phyloP scores from a whole-genome alignment of 371 early-diverging fungal genomes.

The Rhizomucor pusillus region DNA sequence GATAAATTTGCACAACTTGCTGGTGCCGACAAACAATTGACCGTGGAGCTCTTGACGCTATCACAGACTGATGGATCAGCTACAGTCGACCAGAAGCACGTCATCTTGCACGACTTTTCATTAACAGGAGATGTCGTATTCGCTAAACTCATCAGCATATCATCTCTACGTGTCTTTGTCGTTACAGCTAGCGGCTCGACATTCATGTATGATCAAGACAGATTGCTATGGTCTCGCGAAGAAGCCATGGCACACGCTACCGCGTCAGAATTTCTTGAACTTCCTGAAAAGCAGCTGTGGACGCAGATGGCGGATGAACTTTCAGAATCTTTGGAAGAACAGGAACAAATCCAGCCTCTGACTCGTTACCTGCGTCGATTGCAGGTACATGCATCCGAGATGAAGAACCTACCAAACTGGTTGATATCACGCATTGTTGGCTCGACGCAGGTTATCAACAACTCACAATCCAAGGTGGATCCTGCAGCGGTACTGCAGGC shows the following conservation, averaged over 20 bases:
- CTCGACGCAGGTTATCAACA: constrained; percentile 8
- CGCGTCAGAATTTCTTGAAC: constrained; percentile 76
- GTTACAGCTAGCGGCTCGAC: constrained; percentile 58
- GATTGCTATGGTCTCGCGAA: constrained; percentile 75
- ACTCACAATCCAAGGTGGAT: constrained; percentile 2
- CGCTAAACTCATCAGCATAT: constrained; percentile 15
- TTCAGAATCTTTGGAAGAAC: constrained; percentile 46
- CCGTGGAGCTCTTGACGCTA: no score
- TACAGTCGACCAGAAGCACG: no score
- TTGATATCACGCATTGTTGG: constrained; percentile 23
- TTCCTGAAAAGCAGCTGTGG: constrained; percentile 74
- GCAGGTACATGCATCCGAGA: constrained; percentile 46
- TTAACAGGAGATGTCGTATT: constrained; percentile 39
- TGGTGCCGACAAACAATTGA: no score
- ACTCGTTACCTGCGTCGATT: constrained; percentile 72
- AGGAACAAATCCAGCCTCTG: constrained; percentile 39
- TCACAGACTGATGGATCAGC: no score
- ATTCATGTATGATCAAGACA: constrained; percentile 46
- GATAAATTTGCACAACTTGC: no score
- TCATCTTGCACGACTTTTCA: constrained; percentile 30
- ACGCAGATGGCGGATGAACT: constrained; percentile 77
- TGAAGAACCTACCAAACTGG: constrained; percentile 38
- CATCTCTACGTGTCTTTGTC: constrained; percentile 34
- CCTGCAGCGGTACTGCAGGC: constrained; percentile 16
- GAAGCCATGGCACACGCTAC: constrained; percentile 75